phyloP scores from a whole-genome alignment of 164 flowering plant genomes.

The Vitis cinerea region DNA sequence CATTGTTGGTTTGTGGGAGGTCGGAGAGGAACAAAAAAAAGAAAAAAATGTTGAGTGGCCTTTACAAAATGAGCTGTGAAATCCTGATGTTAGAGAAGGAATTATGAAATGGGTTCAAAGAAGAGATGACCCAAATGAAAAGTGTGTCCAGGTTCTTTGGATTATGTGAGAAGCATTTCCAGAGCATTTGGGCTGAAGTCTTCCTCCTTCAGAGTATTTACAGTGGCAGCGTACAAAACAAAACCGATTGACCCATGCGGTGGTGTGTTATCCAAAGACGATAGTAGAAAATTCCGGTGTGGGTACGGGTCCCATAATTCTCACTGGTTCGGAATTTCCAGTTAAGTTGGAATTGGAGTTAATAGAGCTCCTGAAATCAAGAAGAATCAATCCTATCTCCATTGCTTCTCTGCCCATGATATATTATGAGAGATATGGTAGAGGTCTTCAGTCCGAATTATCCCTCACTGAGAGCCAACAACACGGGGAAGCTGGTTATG shows the following conservation, averaged over 20 bases:
- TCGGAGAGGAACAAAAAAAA: too few relatives aligned
- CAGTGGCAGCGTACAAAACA: conserved; percentile 30
- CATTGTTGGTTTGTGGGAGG: too few relatives aligned
- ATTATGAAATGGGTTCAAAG: too few relatives aligned
- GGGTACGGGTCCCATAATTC: too few relatives aligned
- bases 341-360: conserved; percentile 65
- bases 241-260: conserved; percentile 32
- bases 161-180: conserved; percentile 16
- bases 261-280: not conserved
- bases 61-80: too few relatives aligned
- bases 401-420: conserved; percentile 84
- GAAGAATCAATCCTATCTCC: conserved; percentile 73
- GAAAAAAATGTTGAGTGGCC: too few relatives aligned
- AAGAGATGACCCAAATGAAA: too few relatives aligned
- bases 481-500: conserved; percentile 87
- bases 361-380: conserved; percentile 60
- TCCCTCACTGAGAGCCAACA: conserved; percentile 93
- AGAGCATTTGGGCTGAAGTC: conserved; percentile 26
- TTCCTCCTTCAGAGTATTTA: conserved; percentile 16
- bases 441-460: conserved; percentile 76
- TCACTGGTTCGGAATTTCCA: too few relatives aligned
- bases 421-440: conserved; percentile 77
- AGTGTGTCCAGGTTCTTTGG: conserved; percentile 5
- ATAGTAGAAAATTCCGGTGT: too few relatives aligned
- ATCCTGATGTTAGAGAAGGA: too few relatives aligned